Conservation (phyloP, 345 rosid genomes). For the Cardamine resedifolia region DNA sequence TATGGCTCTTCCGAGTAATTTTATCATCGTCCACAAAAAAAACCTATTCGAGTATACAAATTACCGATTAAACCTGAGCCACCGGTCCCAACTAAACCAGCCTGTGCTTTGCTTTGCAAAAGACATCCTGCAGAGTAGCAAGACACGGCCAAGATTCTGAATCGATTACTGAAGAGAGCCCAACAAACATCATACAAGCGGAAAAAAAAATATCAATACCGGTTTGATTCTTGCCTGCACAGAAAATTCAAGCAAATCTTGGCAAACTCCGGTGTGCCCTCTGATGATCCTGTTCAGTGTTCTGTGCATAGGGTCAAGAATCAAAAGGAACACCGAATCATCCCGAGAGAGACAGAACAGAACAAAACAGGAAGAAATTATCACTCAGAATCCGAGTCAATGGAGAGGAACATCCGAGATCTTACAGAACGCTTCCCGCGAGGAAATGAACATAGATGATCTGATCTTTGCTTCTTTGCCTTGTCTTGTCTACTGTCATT, state of each 20-base stretch:
- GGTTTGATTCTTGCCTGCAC: conserved; percentile 27
- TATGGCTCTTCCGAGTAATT: conserved; percentile 29
- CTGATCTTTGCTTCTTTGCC: conserved; percentile 69
- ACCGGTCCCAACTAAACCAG: conserved; percentile 32
- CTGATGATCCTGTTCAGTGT: conserved; percentile 26
- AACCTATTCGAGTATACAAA: conserved; percentile 39
- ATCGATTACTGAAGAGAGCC: conserved; percentile 15
- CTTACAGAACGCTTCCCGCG: conserved; percentile 89
- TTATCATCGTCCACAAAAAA: conserved; percentile 9
- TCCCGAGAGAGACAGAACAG: conserved; percentile 27
- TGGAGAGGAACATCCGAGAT: conserved; percentile 71
- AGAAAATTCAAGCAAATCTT: conserved; percentile 28
- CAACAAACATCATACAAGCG: conserved; percentile 11
- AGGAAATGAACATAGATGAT: conserved; percentile 70
- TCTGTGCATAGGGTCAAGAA: conserved; percentile 39
- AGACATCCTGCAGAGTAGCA: conserved; percentile 30
- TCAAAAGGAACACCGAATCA: conserved; percentile 43
- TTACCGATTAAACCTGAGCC: conserved; percentile 23
- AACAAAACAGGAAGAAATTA: conserved; percentile 27
- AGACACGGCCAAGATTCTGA: conserved; percentile 33
- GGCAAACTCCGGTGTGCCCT: conserved; percentile 22
- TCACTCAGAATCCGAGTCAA: conserved; percentile 76
- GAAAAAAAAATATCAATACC: conserved; percentile 4
- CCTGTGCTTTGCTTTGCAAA: conserved; percentile 35
- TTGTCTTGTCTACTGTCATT: conserved; percentile 66